phyloP scores from a whole-genome alignment of 768 basidiomycete genomes.

The Tulasnella sp. region DNA sequence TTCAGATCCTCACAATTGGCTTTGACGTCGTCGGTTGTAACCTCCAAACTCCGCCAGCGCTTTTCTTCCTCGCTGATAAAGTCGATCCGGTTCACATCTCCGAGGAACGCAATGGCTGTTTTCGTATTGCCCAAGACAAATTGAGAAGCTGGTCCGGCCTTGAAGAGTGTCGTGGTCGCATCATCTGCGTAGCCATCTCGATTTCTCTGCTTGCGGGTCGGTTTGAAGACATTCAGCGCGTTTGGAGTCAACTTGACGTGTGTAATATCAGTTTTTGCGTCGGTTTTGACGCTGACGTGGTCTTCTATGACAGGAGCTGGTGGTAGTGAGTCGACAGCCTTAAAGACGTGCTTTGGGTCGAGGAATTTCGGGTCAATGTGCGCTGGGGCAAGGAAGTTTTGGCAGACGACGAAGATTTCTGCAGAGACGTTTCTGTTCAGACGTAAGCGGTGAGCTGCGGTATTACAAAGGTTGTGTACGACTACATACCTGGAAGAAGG shows the following conservation, averaged over 20 bases:
- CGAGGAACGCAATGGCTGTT: slow-evolving; percentile 72
- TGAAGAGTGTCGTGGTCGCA: slow-evolving; percentile 84
- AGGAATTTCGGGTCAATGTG: slow-evolving; percentile 96
- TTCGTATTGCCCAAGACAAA: slow-evolving; percentile 42
- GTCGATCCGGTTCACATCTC: slow-evolving; percentile 60
- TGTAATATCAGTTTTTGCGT: not conserved
- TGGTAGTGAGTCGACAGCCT: slow-evolving; percentile 50
- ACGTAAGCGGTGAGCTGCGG: not conserved
- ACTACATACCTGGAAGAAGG: slow-evolving; percentile 76
- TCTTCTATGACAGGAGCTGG: slow-evolving; percentile 13
- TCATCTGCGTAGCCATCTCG: slow-evolving; percentile 86
- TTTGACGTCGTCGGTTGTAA: slow-evolving; percentile 69
- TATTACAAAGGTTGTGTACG: not conserved
- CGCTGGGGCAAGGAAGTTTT: slow-evolving; percentile 86
- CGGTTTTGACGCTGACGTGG: not conserved
- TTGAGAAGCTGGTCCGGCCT: slow-evolving; percentile 49
- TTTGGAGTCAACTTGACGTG: slow-evolving; percentile 10
- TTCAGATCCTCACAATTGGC: slow-evolving; percentile 85
- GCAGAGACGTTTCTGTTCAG: slow-evolving; percentile 90
- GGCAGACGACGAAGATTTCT: slow-evolving; percentile 98
- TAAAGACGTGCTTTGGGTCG: slow-evolving; percentile 95
- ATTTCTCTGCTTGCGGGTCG: slow-evolving; percentile 74
- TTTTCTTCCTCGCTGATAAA: slow-evolving; percentile 80
- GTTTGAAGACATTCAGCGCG: slow-evolving; percentile 73
- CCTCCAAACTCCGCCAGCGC: slow-evolving; percentile 59